Conservation (phyloP, 2,329 filamentous ascomycete genomes). For the Nannizziopsis barbatae region DNA sequence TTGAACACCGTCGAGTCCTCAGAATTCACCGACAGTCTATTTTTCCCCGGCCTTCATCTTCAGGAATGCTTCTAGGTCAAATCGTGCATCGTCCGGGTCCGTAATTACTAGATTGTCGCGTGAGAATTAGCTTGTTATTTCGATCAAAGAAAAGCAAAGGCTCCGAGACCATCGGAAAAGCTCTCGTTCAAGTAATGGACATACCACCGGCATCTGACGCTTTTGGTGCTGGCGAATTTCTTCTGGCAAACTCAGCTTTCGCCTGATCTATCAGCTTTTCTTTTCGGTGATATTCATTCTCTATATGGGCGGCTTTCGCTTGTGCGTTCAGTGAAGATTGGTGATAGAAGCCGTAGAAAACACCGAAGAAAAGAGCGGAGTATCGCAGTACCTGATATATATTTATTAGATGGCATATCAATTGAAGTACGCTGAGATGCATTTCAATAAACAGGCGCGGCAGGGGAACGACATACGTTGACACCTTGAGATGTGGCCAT, state of each 20-base stretch:
- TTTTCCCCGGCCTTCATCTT: constrained; percentile 46
- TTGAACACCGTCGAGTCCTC: not conserved
- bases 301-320: constrained; percentile 57
- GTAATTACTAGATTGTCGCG: constrained; percentile 46
- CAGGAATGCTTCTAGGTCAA: constrained; percentile 83
- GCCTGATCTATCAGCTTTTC: constrained; percentile 83
- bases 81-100: constrained; percentile 75
- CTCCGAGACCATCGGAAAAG: not conserved
- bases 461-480: constrained; percentile 43
- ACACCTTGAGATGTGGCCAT: constrained; percentile 58
- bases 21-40: not conserved
- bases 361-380: constrained; percentile 79
- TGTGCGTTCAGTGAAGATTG: constrained; percentile 66
- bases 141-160: not conserved
- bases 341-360: constrained; percentile 94
- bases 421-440: not conserved
- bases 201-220: constrained; percentile 24
- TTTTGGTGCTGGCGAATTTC: constrained; percentile 46
- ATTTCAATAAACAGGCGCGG: not conserved
- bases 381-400: constrained; percentile 77
- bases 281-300: constrained; percentile 85
- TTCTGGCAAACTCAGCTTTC: constrained; percentile 80
- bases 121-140: not conserved
- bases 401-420: constrained; percentile 15
- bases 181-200: not conserved